Base-by-base conservation (phyloP, 140 eudicot species). In the Ambrosia hybrid region DNA sequence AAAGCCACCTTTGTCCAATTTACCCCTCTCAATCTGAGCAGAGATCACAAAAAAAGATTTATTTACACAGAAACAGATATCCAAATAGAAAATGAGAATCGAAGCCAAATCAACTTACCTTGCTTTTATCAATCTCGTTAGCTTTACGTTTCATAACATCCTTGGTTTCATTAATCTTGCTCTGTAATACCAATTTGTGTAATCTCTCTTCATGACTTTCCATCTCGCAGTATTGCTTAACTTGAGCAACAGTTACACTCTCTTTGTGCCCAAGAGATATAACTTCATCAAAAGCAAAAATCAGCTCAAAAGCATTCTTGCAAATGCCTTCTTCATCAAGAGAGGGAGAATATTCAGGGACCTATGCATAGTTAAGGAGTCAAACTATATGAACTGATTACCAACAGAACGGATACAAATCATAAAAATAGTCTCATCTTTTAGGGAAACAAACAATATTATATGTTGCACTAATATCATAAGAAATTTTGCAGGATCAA, bases 211-310 rank as follows among this genome's bases (percentile, higher is more conserved):
- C 99, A 51, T 95, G 97, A 82, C 99, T 95, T 80, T 95, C 99
- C 99, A 95, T 95, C 82, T 95, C 99, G 80, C 91, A 85, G 86
- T 90, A 95, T 81, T 95, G 97, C 73, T 95, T 95, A 81, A 95
- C 99, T 74, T 88, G 97, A 5, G 95, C 81, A 80, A 95, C 92
- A 73, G 99, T 95, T 43, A 95, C 96, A 82, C 82, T 88, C 71
- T 95, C 99, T 78, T 85, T 95, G 95, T 95, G 97, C 61, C 99
- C 99, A 65, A 91, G 91, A 14, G 96, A 91, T 68, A 95, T 95
- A 76, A 82, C 96, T 80, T 95, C 99, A 55, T 91, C 99, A 79
- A 95, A 95, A 17, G 99, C 95, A 88, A 95, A 95, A 76, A 95
- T 86, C 73, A 95, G 84, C 83, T 95, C 99, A 82, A 95, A 95